phyloP scores from a whole-genome alignment of 441 rosid genomes.

The Erodium trifolium region DNA sequence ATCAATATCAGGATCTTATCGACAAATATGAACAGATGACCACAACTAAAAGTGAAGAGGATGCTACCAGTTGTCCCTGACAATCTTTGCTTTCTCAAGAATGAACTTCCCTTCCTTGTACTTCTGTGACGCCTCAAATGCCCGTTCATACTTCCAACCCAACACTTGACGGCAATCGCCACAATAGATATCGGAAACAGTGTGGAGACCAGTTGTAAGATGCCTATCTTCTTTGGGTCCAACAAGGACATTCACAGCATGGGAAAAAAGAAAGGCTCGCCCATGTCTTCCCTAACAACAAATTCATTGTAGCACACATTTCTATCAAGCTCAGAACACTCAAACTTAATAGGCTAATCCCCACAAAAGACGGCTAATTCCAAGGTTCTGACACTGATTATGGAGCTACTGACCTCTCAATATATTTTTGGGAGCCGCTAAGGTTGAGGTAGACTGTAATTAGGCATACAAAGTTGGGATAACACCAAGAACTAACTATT shows the following conservation, averaged over 20 bases:
- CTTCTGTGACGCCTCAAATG: slow-evolving; percentile 62
- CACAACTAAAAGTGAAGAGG: not conserved
- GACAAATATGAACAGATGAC: too few species aligned
- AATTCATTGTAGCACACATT: slow-evolving; percentile 21
- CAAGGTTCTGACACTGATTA: not conserved
- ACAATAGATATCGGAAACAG: slow-evolving; percentile 68
- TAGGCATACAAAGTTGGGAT: too few species aligned
- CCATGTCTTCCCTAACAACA: slow-evolving; percentile 68
- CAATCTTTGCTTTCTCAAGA: slow-evolving; percentile 69
- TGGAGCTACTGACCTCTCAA: not conserved
- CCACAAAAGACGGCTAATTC: not conserved
- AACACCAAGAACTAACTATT: too few species aligned
- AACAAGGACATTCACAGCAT: slow-evolving; percentile 58
- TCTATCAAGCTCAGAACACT: slow-evolving; percentile 5
- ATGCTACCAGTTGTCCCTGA: slow-evolving; percentile 63
- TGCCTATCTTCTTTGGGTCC: slow-evolving; percentile 68
- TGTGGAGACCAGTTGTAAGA: slow-evolving; percentile 70
- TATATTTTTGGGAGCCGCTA: too few species aligned
- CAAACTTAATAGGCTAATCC: not conserved
- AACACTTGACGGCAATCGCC: slow-evolving; percentile 58
- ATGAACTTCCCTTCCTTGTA: slow-evolving; percentile 31
- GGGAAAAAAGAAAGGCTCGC: slow-evolving; percentile 76
- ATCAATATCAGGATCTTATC: too few species aligned
- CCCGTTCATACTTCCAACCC: slow-evolving; percentile 88
- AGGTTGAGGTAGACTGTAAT: too few species aligned